Percentiles rank a stretch among this genome's conserved stretches.
phyloP scores from a whole-genome alignment of 192 early-diverging fungal species.

The Cladochytrium replicatum region DNA sequence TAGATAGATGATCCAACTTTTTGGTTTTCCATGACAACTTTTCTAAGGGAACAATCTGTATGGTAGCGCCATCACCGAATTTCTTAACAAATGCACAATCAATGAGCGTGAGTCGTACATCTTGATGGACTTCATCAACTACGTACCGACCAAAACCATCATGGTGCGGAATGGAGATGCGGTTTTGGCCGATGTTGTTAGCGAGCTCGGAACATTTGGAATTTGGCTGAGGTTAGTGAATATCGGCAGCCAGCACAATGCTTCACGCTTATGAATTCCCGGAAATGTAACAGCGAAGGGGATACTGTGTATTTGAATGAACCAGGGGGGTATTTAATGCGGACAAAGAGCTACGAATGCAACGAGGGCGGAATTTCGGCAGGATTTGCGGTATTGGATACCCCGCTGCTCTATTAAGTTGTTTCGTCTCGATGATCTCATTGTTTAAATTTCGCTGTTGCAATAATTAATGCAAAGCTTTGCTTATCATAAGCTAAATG shows the following conservation, averaged over 20 bases:
- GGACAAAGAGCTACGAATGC: slow-evolving; percentile 75
- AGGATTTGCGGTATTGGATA: slow-evolving; percentile 89
- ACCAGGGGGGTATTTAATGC: slow-evolving; percentile 77
- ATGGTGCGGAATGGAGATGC: slow-evolving; percentile 70
- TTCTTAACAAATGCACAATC: slow-evolving; percentile 39
- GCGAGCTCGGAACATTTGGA: slow-evolving; percentile 91
- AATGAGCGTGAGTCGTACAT: slow-evolving; percentile 78
- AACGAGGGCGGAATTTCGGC: slow-evolving; percentile 95
- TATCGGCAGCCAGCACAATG: too few species aligned
- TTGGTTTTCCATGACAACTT: not conserved
- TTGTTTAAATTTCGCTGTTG: too few species aligned
- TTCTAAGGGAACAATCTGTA: slow-evolving; percentile 73
- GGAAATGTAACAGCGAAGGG: slow-evolving; percentile 45
- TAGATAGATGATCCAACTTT: not conserved
- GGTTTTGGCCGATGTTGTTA: slow-evolving; percentile 64
- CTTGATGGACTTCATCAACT: slow-evolving; percentile 88
- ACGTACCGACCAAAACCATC: slow-evolving; percentile 59
- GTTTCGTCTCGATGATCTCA: too few species aligned
- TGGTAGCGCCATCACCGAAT: slow-evolving; percentile 61
- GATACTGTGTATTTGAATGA: slow-evolving; percentile 56
- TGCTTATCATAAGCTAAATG: too few species aligned
- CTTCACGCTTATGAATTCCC: too few species aligned
- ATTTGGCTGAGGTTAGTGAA: slow-evolving; percentile 69
- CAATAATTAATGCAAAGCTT: too few species aligned
- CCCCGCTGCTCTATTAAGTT: slow-evolving; percentile 68